These are phyloP conservation scores for Xylariaceae sp. DNA, from an alignment of 2,329 filamentous ascomycete species.

Conservation along the genomic window DNA sequence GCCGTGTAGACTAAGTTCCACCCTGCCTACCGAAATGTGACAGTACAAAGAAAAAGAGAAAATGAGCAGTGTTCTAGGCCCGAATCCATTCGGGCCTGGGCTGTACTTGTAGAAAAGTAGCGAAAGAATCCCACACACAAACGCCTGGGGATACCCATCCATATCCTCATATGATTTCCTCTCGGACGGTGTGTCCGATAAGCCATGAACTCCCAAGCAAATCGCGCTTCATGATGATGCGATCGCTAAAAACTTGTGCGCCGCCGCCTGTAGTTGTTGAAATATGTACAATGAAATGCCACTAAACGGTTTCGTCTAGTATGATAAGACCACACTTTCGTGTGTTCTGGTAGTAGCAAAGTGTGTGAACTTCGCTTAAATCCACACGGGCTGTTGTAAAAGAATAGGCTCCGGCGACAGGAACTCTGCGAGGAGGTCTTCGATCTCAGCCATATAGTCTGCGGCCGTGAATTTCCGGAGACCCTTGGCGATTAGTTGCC, in stretches of 20 bases:
- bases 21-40: no score
- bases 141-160: no score
- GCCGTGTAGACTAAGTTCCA: no score
- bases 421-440: slow-evolving; percentile 59
- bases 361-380: slow-evolving; percentile 31
- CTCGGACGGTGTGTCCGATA: not conserved
- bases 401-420: slow-evolving; percentile 41
- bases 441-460: slow-evolving; percentile 79
- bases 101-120: no score
- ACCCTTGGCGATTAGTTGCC: slow-evolving; percentile 62
- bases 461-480: slow-evolving; percentile 69
- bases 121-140: no score
- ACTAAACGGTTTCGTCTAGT: slow-evolving; percentile 11
- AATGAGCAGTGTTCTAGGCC: no score
- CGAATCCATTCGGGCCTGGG: no score
- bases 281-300: slow-evolving; percentile 34
- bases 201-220: slow-evolving; percentile 7
- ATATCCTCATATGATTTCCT: not conserved
- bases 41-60: no score
- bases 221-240: slow-evolving; percentile 6
- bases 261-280: slow-evolving; percentile 22
- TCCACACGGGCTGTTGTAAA: slow-evolving; percentile 42
- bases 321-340: no score
- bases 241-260: slow-evolving; percentile 12
- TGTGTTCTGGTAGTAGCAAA: no score